Conservation (phyloP, 2,329 filamentous ascomycete species). For the Cadophora sp. region DNA sequence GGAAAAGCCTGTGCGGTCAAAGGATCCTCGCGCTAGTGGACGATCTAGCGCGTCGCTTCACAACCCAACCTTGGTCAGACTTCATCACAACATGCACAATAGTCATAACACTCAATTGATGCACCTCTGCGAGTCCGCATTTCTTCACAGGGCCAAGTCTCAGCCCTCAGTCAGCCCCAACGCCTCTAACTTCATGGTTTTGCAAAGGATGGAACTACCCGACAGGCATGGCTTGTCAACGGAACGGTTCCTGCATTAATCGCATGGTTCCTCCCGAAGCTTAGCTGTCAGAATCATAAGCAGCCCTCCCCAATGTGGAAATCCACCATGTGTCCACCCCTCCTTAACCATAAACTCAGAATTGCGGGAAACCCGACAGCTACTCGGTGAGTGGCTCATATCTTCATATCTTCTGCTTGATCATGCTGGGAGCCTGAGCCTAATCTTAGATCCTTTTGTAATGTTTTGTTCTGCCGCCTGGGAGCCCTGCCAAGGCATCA, state of each 20-base stretch:
- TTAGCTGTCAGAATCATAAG: neutral
- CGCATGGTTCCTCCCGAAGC: neutral
- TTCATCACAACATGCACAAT: conserved; percentile 1
- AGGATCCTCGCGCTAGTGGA: neutral
- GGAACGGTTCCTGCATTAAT: conserved; percentile 10
- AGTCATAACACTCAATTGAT: neutral
- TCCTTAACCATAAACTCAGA: neutral
- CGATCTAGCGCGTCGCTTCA: conserved; percentile 9
- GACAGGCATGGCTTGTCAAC: neutral
- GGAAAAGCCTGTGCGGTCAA: neutral
- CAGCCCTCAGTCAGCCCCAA: conserved; percentile 14
- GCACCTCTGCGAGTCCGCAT: neutral
- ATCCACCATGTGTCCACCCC: neutral
- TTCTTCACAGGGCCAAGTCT: neutral
- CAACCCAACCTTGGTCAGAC: neutral
- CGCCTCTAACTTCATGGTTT: neutral
- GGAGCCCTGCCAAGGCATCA: neutral
- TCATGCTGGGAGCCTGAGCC: neutral
- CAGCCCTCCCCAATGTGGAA: neutral
- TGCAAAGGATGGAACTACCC: neutral
- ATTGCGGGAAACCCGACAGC: neutral
- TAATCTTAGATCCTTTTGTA: neutral
- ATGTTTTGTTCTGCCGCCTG: neutral
- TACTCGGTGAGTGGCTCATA: neutral
- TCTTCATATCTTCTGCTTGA: neutral